Evolutionary conservation across 305 asterid genomes (phyloP).

Genomic region (Fraxinus ornus): DNA sequence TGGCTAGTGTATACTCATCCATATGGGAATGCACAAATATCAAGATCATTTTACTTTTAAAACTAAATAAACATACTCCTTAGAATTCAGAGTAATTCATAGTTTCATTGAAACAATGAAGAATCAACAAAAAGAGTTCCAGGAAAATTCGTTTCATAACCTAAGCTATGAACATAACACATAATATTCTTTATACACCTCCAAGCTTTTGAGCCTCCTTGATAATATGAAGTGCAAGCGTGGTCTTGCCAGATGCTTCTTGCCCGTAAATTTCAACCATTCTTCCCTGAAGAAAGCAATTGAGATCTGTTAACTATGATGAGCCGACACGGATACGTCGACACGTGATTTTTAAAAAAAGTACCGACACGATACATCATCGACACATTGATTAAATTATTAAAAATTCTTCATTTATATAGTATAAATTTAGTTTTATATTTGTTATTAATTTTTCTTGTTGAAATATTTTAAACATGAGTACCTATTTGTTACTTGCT

Average conservation of each 20-base stretch:
- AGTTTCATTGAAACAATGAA: not conserved
- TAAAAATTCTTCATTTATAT: too few species aligned
- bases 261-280: conserved; percentile 87
- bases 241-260: conserved; percentile 98
- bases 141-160: not conserved
- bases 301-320: not conserved
- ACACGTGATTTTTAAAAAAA: too few species aligned
- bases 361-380: too few species aligned
- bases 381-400: too few species aligned
- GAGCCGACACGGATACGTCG: too few species aligned
- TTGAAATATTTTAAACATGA: too few species aligned
- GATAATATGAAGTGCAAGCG: conserved; percentile 82
- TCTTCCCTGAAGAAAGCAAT: conserved; percentile 68
- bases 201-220: conserved; percentile 97
- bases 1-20: not conserved
- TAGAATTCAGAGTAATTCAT: not conserved
- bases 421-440: too few species aligned
- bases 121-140: not conserved
- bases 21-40: not conserved
- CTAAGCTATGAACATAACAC: conserved; percentile 7
- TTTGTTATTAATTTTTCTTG: too few species aligned
- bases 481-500: too few species aligned
- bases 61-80: not conserved
- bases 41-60: not conserved
- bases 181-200: conserved; percentile 43